phyloP scores from a whole-genome alignment of 2,329 filamentous ascomycete genomes.

The Colletotrichum paranaense region DNA sequence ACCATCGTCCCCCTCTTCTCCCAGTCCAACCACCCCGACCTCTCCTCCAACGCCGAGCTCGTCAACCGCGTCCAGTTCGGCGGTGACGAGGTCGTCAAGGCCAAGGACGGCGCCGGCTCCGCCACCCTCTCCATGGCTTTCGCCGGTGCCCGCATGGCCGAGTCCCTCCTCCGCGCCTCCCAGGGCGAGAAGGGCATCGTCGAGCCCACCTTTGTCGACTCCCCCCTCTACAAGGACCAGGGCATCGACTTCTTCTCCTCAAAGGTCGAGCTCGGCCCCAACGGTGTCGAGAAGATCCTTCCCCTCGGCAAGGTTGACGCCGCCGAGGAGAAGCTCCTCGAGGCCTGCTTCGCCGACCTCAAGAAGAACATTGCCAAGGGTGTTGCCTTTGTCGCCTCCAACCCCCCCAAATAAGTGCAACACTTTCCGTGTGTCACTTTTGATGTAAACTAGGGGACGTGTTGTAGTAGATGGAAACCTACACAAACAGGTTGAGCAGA shows the following conservation, averaged over 20 bases:
- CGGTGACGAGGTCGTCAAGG: conserved; percentile 98
- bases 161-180: conserved; percentile 91
- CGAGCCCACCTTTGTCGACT: conserved; percentile 97
- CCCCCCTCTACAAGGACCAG: conserved; percentile 97
- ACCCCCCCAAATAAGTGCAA: conserved; percentile 67
- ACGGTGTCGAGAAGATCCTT: conserved; percentile 94
- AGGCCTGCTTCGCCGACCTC: conserved; percentile 84
- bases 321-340: conserved; percentile 89
- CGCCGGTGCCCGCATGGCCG: conserved; percentile 86
- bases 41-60: conserved; percentile 82
- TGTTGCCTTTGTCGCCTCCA: conserved; percentile 68
- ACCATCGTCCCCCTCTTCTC: conserved; percentile 98
- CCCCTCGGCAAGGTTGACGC: conserved; percentile 86
- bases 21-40: conserved; percentile 88
- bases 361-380: conserved; percentile 98
- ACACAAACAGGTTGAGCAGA: conserved; percentile 30
- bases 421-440: not conserved
- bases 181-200: conserved; percentile 95
- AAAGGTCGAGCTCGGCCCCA: conserved; percentile 94
- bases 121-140: conserved; percentile 99
- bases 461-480: conserved; percentile 20
- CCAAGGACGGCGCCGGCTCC: conserved; percentile 97
- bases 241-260: conserved; percentile 97
- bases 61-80: conserved; percentile 98
- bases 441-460: not conserved